Base-by-base conservation (phyloP, 305 asterid genomes). In the Fraxinus albicans region DNA sequence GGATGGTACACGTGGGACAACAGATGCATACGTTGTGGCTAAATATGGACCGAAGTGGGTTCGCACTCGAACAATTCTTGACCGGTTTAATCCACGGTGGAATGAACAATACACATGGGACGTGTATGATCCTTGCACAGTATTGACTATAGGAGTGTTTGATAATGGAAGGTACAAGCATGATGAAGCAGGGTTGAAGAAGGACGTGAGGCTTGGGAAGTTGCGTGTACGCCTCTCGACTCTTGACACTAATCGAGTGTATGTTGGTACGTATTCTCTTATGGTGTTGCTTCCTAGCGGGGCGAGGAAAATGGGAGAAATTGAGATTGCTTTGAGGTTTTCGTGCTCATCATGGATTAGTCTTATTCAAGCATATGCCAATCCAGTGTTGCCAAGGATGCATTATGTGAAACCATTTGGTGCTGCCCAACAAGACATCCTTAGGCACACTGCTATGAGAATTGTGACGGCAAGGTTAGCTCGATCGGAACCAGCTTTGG, bases 31-130 rank as follows among this genome's bases (percentile, higher is more conserved):
- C 50, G 97, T 91, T 84, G 98, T 95, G 36, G 96, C 98, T 0
- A 95, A 95, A 53, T 93, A 93, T 72, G 98, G 98, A 25, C 97
- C 98, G 0, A 93, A 94, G 89, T 94, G 98, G 98, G 94, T 89
- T 34, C 89, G 98, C 1, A 94, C 98, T 0, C 90, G 98, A 1
- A 90, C 98, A 2, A 91, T 95, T 17, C 88, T 95, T 0, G 98
- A 93, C 4, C 95, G 95, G 17, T 94, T 94, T 53, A 92, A 93
- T 82, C 98, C 97, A 0, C 84, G 98, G 58, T 95, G 98, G 99
- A 94, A 94, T 40, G 97, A 94, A 88, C 99, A 95, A 76, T 95
- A 95, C 86, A 91, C 95, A 2, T 95, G 97, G 97, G 97, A 95
- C 4, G 97, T 95, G 15, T 95, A 90, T 33, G 98, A 95, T 84